Evolutionary conservation across 1,284 basidiomycete genomes (phyloP).

Genomic region (Cystobasidium slooffiae): DNA sequence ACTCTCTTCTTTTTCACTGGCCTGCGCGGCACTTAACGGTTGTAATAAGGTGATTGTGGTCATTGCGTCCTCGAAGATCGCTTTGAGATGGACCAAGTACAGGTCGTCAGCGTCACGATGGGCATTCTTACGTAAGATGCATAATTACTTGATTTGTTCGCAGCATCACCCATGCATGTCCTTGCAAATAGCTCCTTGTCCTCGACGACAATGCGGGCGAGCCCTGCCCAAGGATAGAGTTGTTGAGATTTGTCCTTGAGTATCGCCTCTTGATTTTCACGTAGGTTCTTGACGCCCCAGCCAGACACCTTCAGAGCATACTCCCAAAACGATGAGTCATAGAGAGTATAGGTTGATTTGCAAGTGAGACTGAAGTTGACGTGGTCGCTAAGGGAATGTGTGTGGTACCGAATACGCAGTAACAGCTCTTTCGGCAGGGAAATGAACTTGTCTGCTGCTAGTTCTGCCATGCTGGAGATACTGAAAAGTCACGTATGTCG

Average conservation of each 20-base stretch:
- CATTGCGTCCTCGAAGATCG: too few species aligned
- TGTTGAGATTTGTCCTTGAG: background rate
- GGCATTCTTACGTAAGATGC: too few species aligned
- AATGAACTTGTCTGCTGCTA: background rate
- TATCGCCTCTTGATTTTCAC: background rate
- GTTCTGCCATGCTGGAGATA: background rate
- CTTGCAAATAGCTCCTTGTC: background rate
- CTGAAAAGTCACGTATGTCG: background rate
- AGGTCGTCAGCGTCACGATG: too few species aligned
- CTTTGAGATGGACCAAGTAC: too few species aligned
- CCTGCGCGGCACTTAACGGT: too few species aligned
- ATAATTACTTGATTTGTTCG: too few species aligned
- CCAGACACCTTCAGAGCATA: background rate
- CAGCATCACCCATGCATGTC: too few species aligned
- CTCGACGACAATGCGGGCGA: background rate
- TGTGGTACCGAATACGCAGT: background rate
- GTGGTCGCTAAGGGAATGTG: background rate
- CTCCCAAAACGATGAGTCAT: background rate
- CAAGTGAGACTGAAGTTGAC: constrained; percentile 17
- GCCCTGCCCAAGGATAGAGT: background rate
- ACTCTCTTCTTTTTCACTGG: too few species aligned
- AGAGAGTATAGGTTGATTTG: background rate
- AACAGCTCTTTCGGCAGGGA: constrained; percentile 14
- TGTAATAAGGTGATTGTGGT: too few species aligned
- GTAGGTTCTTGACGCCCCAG: background rate